These are phyloP conservation scores for Globisporangium abappressorium DNA, from an alignment of 352 stramenopile species.

Conservation along the genomic window DNA sequence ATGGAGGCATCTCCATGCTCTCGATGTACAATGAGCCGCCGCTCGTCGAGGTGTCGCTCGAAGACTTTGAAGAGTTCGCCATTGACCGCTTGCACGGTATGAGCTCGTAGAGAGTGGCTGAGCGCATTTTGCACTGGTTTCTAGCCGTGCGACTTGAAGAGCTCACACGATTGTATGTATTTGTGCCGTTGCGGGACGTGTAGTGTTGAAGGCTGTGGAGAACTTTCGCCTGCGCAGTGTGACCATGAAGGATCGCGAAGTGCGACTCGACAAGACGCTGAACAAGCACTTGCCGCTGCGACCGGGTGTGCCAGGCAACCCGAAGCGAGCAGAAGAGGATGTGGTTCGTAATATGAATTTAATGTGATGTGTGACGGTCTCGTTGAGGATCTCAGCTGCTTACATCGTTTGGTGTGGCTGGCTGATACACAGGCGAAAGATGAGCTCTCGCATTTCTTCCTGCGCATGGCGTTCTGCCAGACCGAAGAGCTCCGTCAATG, in stretches of 20 bases:
- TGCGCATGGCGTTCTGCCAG: constrained; percentile 97
- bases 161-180: not conserved
- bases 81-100: constrained; percentile 93
- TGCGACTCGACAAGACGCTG: constrained; percentile 79
- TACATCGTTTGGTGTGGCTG: not conserved
- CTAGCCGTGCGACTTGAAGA: not conserved
- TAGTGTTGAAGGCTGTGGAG: constrained; percentile 82
- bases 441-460: constrained; percentile 97
- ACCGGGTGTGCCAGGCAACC: constrained; percentile 25
- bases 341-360: constrained; percentile 20
- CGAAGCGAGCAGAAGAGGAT: constrained; percentile 61
- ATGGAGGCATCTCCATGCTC: constrained; percentile 60
- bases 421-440: constrained; percentile 64
- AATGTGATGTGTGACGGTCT: not conserved
- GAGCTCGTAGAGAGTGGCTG: not conserved
- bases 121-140: not conserved
- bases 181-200: not conserved
- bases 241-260: constrained; percentile 68
- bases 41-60: constrained; percentile 93
- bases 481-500: constrained; percentile 97
- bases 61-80: constrained; percentile 98
- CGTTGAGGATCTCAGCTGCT: not conserved
- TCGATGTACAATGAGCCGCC: constrained; percentile 95
- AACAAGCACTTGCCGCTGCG: constrained; percentile 84
- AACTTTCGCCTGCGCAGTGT: constrained; percentile 80